phyloP scores from a whole-genome alignment of 1,284 basidiomycete species.

The Thecaphora frezii region DNA sequence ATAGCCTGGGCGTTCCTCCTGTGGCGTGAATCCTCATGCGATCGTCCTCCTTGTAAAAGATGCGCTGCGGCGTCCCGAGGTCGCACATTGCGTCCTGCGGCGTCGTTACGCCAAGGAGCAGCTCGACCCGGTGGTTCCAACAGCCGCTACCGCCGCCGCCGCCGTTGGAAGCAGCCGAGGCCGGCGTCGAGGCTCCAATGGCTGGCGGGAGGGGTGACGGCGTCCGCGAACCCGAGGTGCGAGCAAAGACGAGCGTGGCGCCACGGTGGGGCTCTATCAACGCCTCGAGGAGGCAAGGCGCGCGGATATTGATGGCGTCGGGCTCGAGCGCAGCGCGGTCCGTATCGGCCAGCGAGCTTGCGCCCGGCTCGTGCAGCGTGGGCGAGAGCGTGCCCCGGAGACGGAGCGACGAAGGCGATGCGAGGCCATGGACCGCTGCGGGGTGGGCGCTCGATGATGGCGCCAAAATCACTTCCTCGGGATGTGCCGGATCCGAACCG shows the following conservation, averaged over 20 bases:
- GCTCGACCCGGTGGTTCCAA: too few relatives aligned
- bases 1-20: background rate
- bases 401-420: constrained; percentile 1
- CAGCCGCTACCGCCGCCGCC: background rate
- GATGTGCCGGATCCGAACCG: constrained; percentile 18
- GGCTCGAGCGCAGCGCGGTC: constrained; percentile 27
- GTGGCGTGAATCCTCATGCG: constrained; percentile 31
- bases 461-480: constrained; percentile 19
- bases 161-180: constrained; percentile 2
- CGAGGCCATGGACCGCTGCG: background rate
- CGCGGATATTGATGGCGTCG: constrained; percentile 25
- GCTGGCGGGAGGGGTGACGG: constrained; percentile 5
- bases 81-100: constrained; percentile 35
- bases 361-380: constrained; percentile 1
- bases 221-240: constrained; percentile 3
- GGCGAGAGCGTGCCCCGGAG: constrained; percentile 23
- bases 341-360: constrained; percentile 5
- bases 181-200: background rate
- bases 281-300: constrained; percentile 14
- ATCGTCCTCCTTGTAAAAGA: constrained; percentile 40
- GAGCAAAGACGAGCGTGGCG: constrained; percentile 20
- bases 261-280: constrained; percentile 11
- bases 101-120: constrained; percentile 25
- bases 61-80: constrained; percentile 27
- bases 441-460: constrained; percentile 4